phyloP scores from a whole-genome alignment of 1,284 basidiomycete species.

The Ceratobasidium sp. region DNA sequence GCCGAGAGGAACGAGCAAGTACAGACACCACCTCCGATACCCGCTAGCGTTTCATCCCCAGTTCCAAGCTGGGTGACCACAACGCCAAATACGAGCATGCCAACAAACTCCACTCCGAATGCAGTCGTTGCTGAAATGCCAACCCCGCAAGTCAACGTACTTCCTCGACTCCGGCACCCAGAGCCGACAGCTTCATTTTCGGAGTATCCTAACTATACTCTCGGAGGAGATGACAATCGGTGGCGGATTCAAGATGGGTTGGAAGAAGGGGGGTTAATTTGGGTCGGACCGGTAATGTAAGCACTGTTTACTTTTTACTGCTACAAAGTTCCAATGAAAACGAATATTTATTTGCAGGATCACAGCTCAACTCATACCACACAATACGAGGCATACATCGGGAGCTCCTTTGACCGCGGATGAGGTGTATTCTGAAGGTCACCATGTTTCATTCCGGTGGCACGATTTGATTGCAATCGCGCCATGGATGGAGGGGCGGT shows the following conservation, averaged over 20 bases:
- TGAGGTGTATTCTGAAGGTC: conserved; percentile 27
- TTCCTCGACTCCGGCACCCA: conserved; percentile 56
- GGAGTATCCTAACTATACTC: conserved; percentile 74
- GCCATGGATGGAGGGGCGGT: conserved; percentile 71
- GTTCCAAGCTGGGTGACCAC: conserved; percentile 11
- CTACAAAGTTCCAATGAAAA: neutral
- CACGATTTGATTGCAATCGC: conserved; percentile 71
- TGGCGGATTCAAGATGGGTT: conserved; percentile 60
- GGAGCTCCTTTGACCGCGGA: conserved; percentile 8
- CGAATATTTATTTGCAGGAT: conserved; percentile 57
- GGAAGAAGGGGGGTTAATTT: conserved; percentile 67
- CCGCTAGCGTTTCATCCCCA: neutral
- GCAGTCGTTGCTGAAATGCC: neutral
- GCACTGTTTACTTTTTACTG: conserved; percentile 43
- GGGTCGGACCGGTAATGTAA: conserved; percentile 76
- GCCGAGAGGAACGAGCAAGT: neutral
- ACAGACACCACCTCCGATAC: too few species aligned
- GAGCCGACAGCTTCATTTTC: conserved; percentile 60
- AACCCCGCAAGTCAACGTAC: neutral
- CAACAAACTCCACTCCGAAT: conserved; percentile 10
- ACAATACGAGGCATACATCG: conserved; percentile 48
- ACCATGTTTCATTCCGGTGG: conserved; percentile 64
- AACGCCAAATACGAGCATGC: conserved; percentile 4
- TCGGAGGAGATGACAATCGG: conserved; percentile 68
- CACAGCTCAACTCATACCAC: conserved; percentile 64